Evolutionary conservation across 176 grass and related monocot species (phyloP).

Genomic region (Musa troglodytarum): DNA sequence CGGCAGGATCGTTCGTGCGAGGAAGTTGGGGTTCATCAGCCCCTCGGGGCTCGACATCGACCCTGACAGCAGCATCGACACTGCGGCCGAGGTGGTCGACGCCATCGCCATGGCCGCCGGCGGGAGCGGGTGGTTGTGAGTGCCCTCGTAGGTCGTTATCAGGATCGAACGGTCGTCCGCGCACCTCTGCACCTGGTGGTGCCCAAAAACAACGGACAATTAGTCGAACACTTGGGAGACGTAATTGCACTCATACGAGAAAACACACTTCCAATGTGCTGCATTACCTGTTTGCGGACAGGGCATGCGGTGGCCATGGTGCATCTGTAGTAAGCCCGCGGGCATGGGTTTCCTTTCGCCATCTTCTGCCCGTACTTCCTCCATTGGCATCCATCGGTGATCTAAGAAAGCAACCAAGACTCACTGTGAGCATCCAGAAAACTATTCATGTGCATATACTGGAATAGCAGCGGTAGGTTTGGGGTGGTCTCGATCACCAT

Average conservation of each 20-base stretch:
- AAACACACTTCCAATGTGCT: too few relatives aligned
- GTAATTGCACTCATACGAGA: too few relatives aligned
- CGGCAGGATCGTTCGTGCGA: conserved; percentile 68
- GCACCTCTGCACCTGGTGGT: conserved; percentile 66
- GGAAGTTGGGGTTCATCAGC: conserved; percentile 54
- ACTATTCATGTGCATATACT: background rate
- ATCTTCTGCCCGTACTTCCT: conserved; percentile 97
- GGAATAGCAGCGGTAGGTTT: background rate
- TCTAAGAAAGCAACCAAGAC: conserved; percentile 23
- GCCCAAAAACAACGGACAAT: background rate
- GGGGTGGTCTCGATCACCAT: conserved; percentile 33
- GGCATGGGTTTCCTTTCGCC: conserved; percentile 90
- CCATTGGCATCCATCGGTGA: conserved; percentile 92
- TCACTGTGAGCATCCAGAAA: background rate
- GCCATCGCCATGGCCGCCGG: conserved; percentile 93
- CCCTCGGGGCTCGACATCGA: conserved; percentile 63
- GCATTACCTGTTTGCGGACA: conserved; percentile 77
- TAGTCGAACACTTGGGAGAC: background rate
- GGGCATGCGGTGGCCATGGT: conserved; percentile 88
- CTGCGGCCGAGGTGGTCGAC: conserved; percentile 69
- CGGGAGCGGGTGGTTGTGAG: conserved; percentile 83
- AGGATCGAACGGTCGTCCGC: conserved; percentile 75
- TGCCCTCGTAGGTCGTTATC: conserved; percentile 92
- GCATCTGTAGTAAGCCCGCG: conserved; percentile 90
- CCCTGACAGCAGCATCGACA: conserved; percentile 74